phyloP scores from a whole-genome alignment of 805 yeast species.

The Wickerhamomyces chambardii region DNA sequence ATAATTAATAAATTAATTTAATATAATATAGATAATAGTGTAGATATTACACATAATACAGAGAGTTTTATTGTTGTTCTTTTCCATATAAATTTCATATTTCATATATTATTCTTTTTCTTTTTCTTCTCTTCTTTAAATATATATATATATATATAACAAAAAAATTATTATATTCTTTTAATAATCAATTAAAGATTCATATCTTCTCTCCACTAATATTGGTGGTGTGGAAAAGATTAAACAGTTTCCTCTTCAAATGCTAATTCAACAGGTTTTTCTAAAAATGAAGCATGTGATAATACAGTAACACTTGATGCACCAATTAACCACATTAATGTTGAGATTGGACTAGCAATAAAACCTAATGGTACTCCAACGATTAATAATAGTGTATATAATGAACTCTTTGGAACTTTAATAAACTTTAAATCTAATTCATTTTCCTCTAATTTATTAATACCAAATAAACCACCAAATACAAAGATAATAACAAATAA shows the following conservation, averaged over 20 bases:
- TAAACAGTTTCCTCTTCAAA: constrained; percentile 68
- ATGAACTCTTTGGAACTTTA: constrained; percentile 63
- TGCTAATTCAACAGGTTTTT: constrained; percentile 91
- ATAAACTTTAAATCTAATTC: constrained; percentile 70
- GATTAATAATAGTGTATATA: constrained; percentile 75
- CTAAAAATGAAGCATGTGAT: constrained; percentile 85
- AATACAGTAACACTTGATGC: constrained; percentile 72
- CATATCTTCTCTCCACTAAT: not conserved
- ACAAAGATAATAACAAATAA: constrained; percentile 76
- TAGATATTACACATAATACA: no score
- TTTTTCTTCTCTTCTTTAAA: not conserved
- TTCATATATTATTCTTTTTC: not conserved
- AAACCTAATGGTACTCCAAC: constrained; percentile 77
- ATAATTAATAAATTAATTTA: no score
- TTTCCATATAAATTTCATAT: no score
- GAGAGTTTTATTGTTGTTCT: no score
- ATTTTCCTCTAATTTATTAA: constrained; percentile 70
- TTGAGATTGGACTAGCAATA: constrained; percentile 81
- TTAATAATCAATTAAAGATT: not conserved
- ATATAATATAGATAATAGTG: no score
- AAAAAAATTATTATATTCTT: no score
- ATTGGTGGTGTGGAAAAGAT: not conserved
- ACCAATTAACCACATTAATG: constrained; percentile 88
- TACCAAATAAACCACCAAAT: constrained; percentile 68
- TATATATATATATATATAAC: no score